phyloP scores from a whole-genome alignment of 495 filamentous ascomycete species.

The Venustampulla echinocandica region DNA sequence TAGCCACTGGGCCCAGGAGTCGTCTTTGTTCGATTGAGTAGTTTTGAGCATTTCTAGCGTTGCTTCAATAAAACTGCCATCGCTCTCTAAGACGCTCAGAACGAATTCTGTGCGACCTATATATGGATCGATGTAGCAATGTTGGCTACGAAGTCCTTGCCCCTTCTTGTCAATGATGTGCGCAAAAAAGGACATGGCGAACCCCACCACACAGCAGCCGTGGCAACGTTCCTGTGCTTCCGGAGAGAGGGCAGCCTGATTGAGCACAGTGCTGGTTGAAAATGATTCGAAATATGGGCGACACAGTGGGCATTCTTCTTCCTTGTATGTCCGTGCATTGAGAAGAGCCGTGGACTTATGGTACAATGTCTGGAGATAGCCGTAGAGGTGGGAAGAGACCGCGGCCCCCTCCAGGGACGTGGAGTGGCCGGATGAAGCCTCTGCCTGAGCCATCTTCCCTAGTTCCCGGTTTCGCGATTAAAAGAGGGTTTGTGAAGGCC shows the following conservation, averaged over 20 bases:
- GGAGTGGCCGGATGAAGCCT: neutral
- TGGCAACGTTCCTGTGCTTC: neutral
- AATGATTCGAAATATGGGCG: neutral
- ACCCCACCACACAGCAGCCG: neutral
- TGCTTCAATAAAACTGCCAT: neutral
- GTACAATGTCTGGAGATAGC: neutral
- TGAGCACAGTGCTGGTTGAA: neutral
- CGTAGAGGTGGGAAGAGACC: neutral
- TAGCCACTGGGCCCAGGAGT: neutral
- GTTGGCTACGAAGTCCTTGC: neutral
- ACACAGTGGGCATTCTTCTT: neutral
- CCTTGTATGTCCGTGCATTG: neutral
- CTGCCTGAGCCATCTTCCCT: neutral
- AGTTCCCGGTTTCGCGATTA: neutral
- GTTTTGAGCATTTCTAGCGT: neutral
- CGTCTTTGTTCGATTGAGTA: neutral
- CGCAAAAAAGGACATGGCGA: neutral
- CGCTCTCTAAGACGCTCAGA: neutral
- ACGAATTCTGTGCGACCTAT: neutral
- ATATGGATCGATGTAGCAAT: neutral
- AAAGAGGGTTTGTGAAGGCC: neutral
- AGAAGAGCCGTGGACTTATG: neutral
- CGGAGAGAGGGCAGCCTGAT: neutral
- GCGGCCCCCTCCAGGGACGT: neutral
- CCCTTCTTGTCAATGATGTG: neutral